Conservation (phyloP, 345 rosid species). For the Hibiscus mutabilis region DNA sequence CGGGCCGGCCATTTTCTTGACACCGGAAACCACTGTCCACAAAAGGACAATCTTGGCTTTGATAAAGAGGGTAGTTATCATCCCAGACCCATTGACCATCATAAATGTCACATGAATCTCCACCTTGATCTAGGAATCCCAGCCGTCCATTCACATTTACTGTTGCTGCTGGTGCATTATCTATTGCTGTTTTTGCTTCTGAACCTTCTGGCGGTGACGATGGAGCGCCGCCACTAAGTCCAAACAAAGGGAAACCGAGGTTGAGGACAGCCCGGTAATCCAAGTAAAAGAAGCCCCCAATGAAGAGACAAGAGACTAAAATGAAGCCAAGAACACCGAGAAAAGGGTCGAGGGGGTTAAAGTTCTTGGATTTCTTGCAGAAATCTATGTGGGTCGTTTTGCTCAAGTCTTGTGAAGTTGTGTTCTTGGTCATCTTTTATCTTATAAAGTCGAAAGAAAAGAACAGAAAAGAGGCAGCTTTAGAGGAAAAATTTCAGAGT, state of each 20-base stretch:
- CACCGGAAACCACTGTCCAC: constrained; percentile 57
- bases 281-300: constrained; percentile 41
- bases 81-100: constrained; percentile 80
- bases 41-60: constrained; percentile 47
- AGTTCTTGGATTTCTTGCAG: constrained; percentile 35
- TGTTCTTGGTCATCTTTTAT: constrained; percentile 6
- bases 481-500: background rate
- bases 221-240: constrained; percentile 15
- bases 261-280: constrained; percentile 27
- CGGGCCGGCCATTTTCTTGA: constrained; percentile 65
- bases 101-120: constrained; percentile 48
- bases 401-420: background rate
- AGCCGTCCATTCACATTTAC: constrained; percentile 20
- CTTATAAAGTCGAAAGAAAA: background rate
- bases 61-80: constrained; percentile 51
- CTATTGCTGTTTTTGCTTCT: constrained; percentile 2
- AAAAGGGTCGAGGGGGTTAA: constrained; percentile 42
- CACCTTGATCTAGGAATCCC: constrained; percentile 48
- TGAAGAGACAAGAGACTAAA: constrained; percentile 29
- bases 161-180: background rate
- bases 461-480: background rate
- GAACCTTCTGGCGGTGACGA: background rate
- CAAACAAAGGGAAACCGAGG: constrained; percentile 28
- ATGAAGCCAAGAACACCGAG: constrained; percentile 41
- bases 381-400: constrained; percentile 30